These are phyloP conservation scores for Aspergillus pseudoviridinutans DNA, from an alignment of 2,329 filamentous ascomycete species.

Conservation along the genomic window DNA sequence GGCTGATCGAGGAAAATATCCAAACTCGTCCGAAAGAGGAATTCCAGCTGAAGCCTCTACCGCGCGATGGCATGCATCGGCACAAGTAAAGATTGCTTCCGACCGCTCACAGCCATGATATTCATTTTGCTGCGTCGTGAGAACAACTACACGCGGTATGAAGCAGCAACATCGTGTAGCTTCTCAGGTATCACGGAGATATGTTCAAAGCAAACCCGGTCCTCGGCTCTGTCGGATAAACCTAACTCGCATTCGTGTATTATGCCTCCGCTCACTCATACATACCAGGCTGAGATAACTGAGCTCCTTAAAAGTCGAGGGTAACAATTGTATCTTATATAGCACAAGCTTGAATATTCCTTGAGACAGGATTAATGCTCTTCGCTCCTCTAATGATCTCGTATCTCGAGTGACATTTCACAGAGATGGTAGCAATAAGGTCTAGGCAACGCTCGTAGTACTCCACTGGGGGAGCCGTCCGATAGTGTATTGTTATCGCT, in stretches of 20 bases:
- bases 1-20: conserved; percentile 30
- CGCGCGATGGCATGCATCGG: conserved; percentile 8
- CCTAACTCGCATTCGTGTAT: neutral
- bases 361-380: neutral
- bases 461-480: neutral
- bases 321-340: neutral
- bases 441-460: neutral
- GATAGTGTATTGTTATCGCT: neutral
- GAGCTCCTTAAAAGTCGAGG: neutral
- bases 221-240: neutral
- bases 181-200: neutral
- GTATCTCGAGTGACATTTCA: neutral
- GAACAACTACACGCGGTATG: neutral
- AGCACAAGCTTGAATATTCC: neutral
- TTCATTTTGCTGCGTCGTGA: neutral
- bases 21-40: conserved; percentile 19
- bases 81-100: neutral
- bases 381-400: neutral
- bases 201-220: neutral
- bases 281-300: neutral
- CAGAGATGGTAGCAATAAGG: neutral
- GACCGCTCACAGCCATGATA: neutral
- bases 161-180: neutral
- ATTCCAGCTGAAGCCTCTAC: conserved; percentile 19
- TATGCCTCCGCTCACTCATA: neutral